A percentile compares a stretch with the other conserved stretches of the same genome.
These are phyloP conservation scores for Ophiostoma pallidulum DNA, from an alignment of 2,329 filamentous ascomycete genomes.

Conservation along the genomic window DNA sequence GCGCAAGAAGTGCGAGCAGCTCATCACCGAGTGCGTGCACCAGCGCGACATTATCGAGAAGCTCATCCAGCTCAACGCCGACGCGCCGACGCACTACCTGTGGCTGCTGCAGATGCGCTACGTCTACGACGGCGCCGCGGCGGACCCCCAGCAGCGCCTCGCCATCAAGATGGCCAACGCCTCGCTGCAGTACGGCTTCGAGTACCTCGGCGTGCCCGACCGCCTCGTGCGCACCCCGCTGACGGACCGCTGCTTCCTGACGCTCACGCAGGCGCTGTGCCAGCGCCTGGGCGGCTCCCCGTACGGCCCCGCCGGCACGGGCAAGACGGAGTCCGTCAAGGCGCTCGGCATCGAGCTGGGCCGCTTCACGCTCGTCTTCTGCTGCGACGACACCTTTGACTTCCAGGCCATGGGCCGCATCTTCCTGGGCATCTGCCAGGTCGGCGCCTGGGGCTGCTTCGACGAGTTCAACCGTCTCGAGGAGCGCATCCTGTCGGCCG, in stretches of 20 bases:
- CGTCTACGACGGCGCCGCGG: conserved; percentile 72
- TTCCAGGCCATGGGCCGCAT: conserved; percentile 99
- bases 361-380: conserved; percentile 96
- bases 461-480: conserved; percentile 99
- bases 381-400: conserved; percentile 98
- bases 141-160: conserved; percentile 73
- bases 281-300: conserved; percentile 94
- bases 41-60: conserved; percentile 90
- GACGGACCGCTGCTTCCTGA: conserved; percentile 96
- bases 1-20: conserved; percentile 93
- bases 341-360: conserved; percentile 92
- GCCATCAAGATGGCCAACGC: conserved; percentile 96
- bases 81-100: conserved; percentile 68
- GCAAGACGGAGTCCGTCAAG: conserved; percentile 98
- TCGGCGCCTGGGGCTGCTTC: conserved; percentile 98
- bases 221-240: conserved; percentile 92
- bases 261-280: conserved; percentile 88
- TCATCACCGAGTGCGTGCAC: conserved; percentile 98
- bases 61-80: conserved; percentile 66
- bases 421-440: conserved; percentile 97
- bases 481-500: conserved; percentile 92
- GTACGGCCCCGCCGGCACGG: conserved; percentile 93
- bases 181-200: conserved; percentile 89
- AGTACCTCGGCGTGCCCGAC: conserved; percentile 94
- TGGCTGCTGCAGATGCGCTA: conserved; percentile 99